These are phyloP conservation scores for Candida pini DNA, from an alignment of 805 yeast species.

Conservation along the genomic window DNA sequence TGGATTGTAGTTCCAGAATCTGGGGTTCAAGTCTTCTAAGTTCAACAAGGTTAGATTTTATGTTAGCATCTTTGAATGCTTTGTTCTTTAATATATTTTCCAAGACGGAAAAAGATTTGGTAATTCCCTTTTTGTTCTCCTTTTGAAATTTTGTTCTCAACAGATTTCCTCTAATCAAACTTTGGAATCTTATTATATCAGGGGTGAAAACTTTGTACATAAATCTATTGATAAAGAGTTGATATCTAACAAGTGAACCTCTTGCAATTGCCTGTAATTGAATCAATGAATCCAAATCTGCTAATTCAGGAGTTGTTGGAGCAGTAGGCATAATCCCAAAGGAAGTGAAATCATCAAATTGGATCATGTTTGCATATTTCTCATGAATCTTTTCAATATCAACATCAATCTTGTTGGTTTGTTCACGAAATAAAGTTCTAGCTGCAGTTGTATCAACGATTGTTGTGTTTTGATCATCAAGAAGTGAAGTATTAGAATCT, in stretches of 20 bases:
- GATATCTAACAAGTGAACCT: constrained; percentile 63
- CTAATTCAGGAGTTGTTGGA: not conserved
- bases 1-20: constrained; percentile 30
- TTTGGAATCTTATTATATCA: constrained; percentile 43
- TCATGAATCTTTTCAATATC: constrained; percentile 26
- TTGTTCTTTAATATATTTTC: constrained; percentile 35
- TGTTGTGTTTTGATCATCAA: not conserved
- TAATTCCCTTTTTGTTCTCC: constrained; percentile 21
- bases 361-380: constrained; percentile 21
- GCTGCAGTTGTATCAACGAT: constrained; percentile 18
- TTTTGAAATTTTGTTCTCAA: too few species aligned
- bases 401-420: constrained; percentile 9
- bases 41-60: constrained; percentile 11
- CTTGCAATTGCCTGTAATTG: constrained; percentile 64
- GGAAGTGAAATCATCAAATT: constrained; percentile 17
- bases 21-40: constrained; percentile 17
- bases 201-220: constrained; percentile 53
- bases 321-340: constrained; percentile 3
- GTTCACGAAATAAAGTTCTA: constrained; percentile 18
- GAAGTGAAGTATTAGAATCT: not conserved
- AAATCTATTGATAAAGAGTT: constrained; percentile 55
- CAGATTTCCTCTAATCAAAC: constrained; percentile 47
- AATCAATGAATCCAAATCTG: constrained; percentile 11
- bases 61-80: constrained; percentile 12
- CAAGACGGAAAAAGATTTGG: constrained; percentile 31